Base-by-base conservation (phyloP, 2,329 filamentous ascomycete species). In the Trichophyton simii region DNA sequence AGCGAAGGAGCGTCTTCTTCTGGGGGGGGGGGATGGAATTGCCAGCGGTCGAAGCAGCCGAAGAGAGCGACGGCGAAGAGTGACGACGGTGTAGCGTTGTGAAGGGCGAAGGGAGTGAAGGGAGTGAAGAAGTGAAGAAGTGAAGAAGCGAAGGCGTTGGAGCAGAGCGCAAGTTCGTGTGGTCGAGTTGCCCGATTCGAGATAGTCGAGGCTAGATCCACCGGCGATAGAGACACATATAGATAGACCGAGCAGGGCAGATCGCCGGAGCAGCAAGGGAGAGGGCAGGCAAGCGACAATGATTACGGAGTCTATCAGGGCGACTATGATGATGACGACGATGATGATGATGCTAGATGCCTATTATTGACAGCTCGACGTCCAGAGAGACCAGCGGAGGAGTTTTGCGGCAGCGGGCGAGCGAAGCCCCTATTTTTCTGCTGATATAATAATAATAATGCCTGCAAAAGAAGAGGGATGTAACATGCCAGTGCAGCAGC, bases 171-270 rank as follows among this genome's bases (percentile, higher is more conserved):
- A 48, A 22, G 44, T 48, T 28, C 15, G 15, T 18, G 34, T 42
- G 57, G 57, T 28, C 22, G 57, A 38, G 57, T 28, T 46, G 13
- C 57, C 57, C 34, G 57, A 58, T 58, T 38, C 34, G 57, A 58
- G 31, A 38, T 48, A 48, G 44, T 18, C 44, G 11, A 38, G 11
- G 34, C 22, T 48, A 8, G 50, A 22, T 54, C 50, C 50, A 54
- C 46, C 48, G 6, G n/a, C 44, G 18, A 22, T 20, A 11, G 20
- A 48, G 50, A 34, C 22, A n/a, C 13, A 52, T 7, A 54, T 18
- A 22, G 46, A 50, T 2, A 52, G 15, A 46, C 2, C 11, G 22
- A 22, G 2, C 11, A 22, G 22, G 46, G 34, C 34, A 38, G 34
- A 13, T 13, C 34, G 34, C 8, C 34, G 34, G 13, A 25, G 13